Base-by-base conservation (phyloP, 257 asterid species). In the Solanum medicagineum region DNA sequence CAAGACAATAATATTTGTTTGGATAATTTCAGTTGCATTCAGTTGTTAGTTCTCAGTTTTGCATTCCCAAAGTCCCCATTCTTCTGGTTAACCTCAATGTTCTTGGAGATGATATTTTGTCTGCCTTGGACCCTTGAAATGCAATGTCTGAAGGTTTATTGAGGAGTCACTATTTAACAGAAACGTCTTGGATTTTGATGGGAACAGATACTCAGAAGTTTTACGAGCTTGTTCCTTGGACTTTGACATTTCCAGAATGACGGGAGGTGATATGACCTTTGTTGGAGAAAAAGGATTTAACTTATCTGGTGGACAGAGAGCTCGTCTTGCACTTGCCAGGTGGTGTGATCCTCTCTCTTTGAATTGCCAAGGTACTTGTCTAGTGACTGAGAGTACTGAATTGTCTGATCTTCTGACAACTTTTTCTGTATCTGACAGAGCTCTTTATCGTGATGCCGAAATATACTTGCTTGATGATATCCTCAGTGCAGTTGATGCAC, bases 401-500 rank as follows among this genome's bases (percentile, higher is more conserved):
- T 45, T 73, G 55, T 16, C 74, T 87, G 65, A 83, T 81, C 69
- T 87, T 84, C 65, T 85, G 77, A 84, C 19, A 63, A 66, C n/a
- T 59, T 47, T 36, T 51, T 68, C 80, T 81, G 69, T 47, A 60
- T 65, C 84, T 56, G 87, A 80, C 94, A 96, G 99, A 91, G 98
- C 99, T 83, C 85, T 96, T 86, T 96, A 95, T 87, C 94, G 88
- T 63, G 93, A 88, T 83, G 88, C 96, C 5, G 92, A 96, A 69
- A 85, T 87, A 83, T 92, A 90, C 92, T 89, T 96, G 87, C 98
- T 96, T 62, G 99, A 96, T 84, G 98, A 96, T 88, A 93, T 96
- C 85, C 94, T 96, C 89, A 95, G 99, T 92, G 97, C 99, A 40
- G 99, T 95, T 69, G 99, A 96, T 88, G 97, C 97, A 71, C 99